These are phyloP conservation scores for Punica granatum DNA, from an alignment of 345 rosid species.

Conservation along the genomic window DNA sequence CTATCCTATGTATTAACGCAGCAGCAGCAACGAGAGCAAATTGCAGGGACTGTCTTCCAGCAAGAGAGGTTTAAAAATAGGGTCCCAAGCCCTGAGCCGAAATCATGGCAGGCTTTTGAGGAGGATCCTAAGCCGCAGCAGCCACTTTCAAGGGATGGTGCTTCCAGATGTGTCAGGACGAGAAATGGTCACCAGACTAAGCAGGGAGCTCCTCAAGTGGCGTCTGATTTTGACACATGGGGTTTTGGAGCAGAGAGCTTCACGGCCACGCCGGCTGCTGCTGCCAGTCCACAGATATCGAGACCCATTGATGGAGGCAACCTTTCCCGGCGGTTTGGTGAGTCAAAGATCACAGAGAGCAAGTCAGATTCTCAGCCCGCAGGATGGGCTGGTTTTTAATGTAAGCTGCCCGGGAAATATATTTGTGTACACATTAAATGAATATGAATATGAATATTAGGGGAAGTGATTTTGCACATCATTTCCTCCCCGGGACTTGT, in stretches of 20 bases:
- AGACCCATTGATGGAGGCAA: conserved; percentile 38
- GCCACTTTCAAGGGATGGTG: conserved; percentile 29
- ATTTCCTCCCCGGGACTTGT: not conserved
- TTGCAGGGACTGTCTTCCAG: conserved; percentile 7
- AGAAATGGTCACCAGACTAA: conserved; percentile 34
- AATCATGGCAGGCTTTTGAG: conserved; percentile 75
- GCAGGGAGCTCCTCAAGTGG: conserved; percentile 36
- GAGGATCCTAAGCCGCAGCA: conserved; percentile 42
- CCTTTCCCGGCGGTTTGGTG: conserved; percentile 32
- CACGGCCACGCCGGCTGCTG: conserved; percentile 35
- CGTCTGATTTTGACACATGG: conserved; percentile 55
- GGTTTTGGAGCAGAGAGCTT: conserved; percentile 78
- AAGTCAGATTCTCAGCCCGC: conserved; percentile 67
- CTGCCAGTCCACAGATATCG: conserved; percentile 23
- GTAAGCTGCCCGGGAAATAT: not conserved
- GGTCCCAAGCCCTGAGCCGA: conserved; percentile 37
- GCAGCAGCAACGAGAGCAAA: conserved; percentile 9
- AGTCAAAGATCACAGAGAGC: conserved; percentile 36
- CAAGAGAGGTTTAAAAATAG: conserved; percentile 46
- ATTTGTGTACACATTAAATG: not conserved
- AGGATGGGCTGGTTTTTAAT: conserved; percentile 96
- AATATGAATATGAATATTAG: not conserved
- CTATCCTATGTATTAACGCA: too few relatives aligned
- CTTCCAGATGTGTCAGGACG: conserved; percentile 43
- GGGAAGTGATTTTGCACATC: not conserved